Conservation (phyloP, 2,329 filamentous ascomycete species). For the Chaetomiaceae sp. region DNA sequence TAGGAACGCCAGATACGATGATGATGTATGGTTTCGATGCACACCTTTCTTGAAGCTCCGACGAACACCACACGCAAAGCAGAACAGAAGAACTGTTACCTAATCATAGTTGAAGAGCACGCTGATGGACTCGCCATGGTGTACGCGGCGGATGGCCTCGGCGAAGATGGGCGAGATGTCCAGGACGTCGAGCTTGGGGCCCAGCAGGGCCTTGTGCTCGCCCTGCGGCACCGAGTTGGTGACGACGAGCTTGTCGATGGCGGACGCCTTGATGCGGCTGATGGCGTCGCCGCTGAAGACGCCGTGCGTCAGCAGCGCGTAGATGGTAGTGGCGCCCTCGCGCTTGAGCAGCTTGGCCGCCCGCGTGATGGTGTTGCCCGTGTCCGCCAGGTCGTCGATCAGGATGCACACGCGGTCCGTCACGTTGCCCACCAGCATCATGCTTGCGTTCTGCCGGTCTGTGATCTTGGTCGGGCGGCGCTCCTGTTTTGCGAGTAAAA, state of each 20-base stretch:
- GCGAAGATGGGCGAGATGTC: constrained; percentile 90
- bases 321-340: constrained; percentile 85
- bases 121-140: constrained; percentile 96
- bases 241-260: constrained; percentile 87
- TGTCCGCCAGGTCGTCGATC: constrained; percentile 91
- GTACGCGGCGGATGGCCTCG: constrained; percentile 90
- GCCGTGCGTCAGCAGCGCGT: constrained; percentile 88
- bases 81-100: too few species aligned
- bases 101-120: constrained; percentile 84
- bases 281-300: constrained; percentile 94
- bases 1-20: constrained; percentile 16
- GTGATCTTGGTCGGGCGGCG: constrained; percentile 63
- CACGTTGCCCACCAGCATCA: constrained; percentile 79
- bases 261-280: constrained; percentile 85
- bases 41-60: constrained; percentile 13
- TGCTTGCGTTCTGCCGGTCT: constrained; percentile 71
- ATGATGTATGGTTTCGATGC: constrained; percentile 8
- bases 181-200: constrained; percentile 84
- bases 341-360: constrained; percentile 96
- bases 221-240: constrained; percentile 92
- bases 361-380: constrained; percentile 92
- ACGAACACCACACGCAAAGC: constrained; percentile 9
- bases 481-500: too few species aligned
- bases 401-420: constrained; percentile 70
- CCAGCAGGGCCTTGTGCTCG: constrained; percentile 65